Base-by-base conservation (phyloP, 768 basidiomycete genomes). In the Naganishia vishniacii region DNA sequence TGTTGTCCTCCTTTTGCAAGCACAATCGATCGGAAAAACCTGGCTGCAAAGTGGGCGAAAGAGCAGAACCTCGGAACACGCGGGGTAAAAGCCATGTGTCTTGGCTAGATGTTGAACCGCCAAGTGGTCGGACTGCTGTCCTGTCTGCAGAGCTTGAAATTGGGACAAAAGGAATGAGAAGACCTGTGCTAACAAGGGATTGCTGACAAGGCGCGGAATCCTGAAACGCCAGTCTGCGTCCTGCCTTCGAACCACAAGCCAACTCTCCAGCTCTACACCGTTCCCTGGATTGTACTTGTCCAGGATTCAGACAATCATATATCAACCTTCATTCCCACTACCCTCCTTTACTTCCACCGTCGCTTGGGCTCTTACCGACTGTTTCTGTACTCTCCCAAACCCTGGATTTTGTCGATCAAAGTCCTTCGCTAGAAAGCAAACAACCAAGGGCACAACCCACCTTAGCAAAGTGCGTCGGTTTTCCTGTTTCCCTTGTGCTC, bases 341-440 rank as follows among this genome's bases (percentile, higher is more conserved):
- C 37, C 53, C 15, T 15, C 23, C 34, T 26, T 20, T 37, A 7
- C 25, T 7, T n/a, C 34, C 26, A 40, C 23, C 4, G 16, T 12
- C n/a, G 20, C 34, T 25, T 37, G 34, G 37, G 23, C 53, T n/a
- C 20, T 26, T 37, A 23, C 34, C 53, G 37, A 15, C 13, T n/a
- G n/a, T 11, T 40, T n/a, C 37, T 37, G 5, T 25, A 12, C 20
- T 32, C 25, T 32, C 25, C 12, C 34, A 40, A 34, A 34, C 32
- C 37, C 53, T 13, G 34, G 34, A n/a, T 23, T 56, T 56, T 56
- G 53, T 56, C 53, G 53, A 56, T 40, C 53, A 56, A 56, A 56
- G 53, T 56, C 37, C 53, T 31, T 40, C 31, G 53, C 34, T 56
- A 8, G 20, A 56, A 26, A 31, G n/a, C n/a, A 32, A 56, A 40